phyloP scores from a whole-genome alignment of 2,329 filamentous ascomycete species.

The Diplocarpon mali region DNA sequence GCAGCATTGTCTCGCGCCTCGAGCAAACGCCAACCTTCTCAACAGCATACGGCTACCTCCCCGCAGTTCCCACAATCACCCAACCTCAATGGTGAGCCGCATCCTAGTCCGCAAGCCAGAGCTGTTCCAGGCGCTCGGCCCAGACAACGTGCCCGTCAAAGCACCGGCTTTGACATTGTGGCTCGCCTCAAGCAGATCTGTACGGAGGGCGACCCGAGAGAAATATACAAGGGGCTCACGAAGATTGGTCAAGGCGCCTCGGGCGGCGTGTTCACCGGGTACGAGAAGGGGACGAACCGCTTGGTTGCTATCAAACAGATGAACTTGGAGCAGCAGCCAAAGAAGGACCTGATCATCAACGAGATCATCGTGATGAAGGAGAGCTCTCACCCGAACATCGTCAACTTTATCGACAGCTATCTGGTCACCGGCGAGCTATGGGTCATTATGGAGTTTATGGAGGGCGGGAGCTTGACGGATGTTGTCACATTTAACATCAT shows the following conservation, averaged over 20 bases:
- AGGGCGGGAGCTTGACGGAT: constrained; percentile 92
- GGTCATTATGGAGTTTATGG: constrained; percentile 99
- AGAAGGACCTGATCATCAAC: constrained; percentile 98
- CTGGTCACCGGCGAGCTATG: constrained; percentile 82
- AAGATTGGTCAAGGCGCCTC: constrained; percentile 98
- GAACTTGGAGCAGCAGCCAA: constrained; percentile 96
- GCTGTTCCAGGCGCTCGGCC: constrained; percentile 50
- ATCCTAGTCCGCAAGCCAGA: constrained; percentile 25
- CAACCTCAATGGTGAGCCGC: constrained; percentile 31
- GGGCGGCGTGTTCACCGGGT: constrained; percentile 87
- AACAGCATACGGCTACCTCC: constrained; percentile 8
- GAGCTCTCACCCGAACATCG: constrained; percentile 95
- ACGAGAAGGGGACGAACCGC: constrained; percentile 71
- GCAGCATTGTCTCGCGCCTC: constrained; percentile 59
- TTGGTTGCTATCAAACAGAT: constrained; percentile 99
- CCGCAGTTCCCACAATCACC: constrained; percentile 6
- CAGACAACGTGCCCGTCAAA: constrained; percentile 68
- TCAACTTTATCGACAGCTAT: constrained; percentile 98
- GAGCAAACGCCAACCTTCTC: constrained; percentile 58
- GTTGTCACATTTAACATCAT: constrained; percentile 99
- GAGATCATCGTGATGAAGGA: constrained; percentile 99
- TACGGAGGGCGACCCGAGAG: constrained; percentile 76
- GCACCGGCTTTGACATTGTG: constrained; percentile 71
- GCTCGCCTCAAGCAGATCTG: constrained; percentile 80
- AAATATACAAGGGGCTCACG: constrained; percentile 74